Evolutionary conservation across 805 yeast species (phyloP), one percentile per base, ranked within the genome.

Genomic region (Candida berthetii): DNA sequence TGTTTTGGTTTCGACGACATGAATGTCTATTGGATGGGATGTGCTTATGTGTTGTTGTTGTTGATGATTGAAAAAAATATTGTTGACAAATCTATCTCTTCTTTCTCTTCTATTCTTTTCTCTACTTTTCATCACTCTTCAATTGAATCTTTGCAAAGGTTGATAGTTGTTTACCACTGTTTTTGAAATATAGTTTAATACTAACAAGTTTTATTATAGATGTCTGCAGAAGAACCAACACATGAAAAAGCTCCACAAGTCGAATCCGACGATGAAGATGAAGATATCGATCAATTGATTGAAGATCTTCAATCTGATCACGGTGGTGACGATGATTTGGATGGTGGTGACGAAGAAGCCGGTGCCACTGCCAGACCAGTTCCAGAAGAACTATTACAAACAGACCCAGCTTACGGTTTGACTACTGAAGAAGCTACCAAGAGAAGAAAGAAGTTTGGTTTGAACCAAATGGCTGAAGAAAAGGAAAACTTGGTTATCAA

Each of bases 361-460:
- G 80, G 74, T 47, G 74, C 73, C 50, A 71, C 80, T 45, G 78
- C 80, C 65, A 79, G 82, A 66, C 84, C 85, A 46, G 88, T 87
- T 41, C 95, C 96, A 42, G 96, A 88, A 57, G 93, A 84, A 60
- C 68, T 85, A 52, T 74, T 87, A 58, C 82, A 84, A 66, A 87
- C 96, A 48, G 86, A 83, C 71, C 89, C 90, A 41, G 62, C 78
- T 40, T 62, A 62, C 55, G 96, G 96, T 78, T 76, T 87, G 60
- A 64, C 82, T 47, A 68, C 78, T 46, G 95, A 83, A 36, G 95
- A 87, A 66, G 95, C 85, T 45, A 42, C 65, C 60, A 80, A 73
- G 66, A 82, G 96, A 76, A 78, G 95, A 72, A 86, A 85, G 85
- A 85, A 82, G 78, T 87, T 68, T 61, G 96, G 96, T 76, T 70